phyloP scores from a whole-genome alignment of 2,329 filamentous ascomycete species.

The Hypoxylon sp. region DNA sequence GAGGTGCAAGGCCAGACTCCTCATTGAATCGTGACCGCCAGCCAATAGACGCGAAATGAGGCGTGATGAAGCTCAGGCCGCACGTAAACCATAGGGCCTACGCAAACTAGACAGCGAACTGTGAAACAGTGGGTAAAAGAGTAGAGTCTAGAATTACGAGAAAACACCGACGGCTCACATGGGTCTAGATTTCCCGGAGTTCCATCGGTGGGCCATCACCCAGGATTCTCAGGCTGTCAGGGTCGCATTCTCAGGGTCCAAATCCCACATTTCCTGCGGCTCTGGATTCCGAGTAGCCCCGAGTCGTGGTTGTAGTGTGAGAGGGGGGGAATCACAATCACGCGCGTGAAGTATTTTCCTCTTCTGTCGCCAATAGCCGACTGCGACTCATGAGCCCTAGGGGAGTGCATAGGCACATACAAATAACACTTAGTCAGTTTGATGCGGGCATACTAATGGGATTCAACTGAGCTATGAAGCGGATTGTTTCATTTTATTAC shows the following conservation, averaged over 20 bases:
- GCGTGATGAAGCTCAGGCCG: constrained; percentile 1
- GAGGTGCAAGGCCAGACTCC: constrained; percentile 35
- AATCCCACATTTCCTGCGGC: constrained; percentile 40
- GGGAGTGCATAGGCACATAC: background rate
- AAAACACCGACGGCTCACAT: constrained; percentile 23
- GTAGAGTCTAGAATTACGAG: constrained; percentile 27
- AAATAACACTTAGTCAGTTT: background rate
- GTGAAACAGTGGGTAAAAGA: constrained; percentile 26
- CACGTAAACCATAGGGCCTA: background rate
- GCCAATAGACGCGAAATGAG: constrained; percentile 16
- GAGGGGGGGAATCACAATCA: constrained; percentile 26
- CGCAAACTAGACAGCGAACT: background rate
- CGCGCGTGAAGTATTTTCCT: constrained; percentile 15
- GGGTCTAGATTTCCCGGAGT: constrained; percentile 36
- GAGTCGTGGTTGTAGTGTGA: constrained; percentile 17
- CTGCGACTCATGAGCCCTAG: too few species aligned
- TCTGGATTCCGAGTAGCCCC: constrained; percentile 40
- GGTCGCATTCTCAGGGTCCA: constrained; percentile 43
- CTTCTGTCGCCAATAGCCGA: constrained; percentile 16
- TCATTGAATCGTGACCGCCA: constrained; percentile 6
- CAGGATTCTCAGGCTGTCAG: constrained; percentile 30
- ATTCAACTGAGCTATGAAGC: background rate
- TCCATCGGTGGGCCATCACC: constrained; percentile 25
- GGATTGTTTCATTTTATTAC: background rate
- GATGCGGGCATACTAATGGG: background rate